Conservation (phyloP, 1,139 yeast species). For the Arxiozyma bovina region DNA sequence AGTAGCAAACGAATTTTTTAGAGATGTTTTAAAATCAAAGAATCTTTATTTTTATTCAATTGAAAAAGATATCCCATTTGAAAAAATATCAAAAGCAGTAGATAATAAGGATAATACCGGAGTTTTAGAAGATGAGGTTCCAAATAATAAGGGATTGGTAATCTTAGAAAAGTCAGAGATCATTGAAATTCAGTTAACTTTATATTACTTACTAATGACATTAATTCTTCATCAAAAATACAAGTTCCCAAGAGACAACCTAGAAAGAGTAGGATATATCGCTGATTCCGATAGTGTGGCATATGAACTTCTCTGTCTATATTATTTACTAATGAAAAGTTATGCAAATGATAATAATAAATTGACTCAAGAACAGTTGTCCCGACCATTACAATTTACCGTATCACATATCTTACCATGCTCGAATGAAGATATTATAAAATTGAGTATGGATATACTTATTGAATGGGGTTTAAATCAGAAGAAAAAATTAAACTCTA, state of each 20-base stretch:
- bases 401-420: constrained; percentile 3
- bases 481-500: neutral
- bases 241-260: constrained; percentile 9
- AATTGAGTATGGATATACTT: too few species aligned
- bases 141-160: neutral
- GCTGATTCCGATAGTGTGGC: constrained; percentile 16
- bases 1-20: constrained; percentile 19
- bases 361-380: constrained; percentile 4
- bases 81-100: constrained; percentile 2
- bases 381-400: constrained; percentile 22
- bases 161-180: constrained; percentile 18
- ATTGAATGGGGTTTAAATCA: constrained; percentile 10
- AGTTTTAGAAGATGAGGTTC: neutral
- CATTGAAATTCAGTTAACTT: constrained; percentile 11
- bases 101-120: neutral
- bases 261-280: constrained; percentile 10
- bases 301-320: constrained; percentile 25
- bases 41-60: constrained; percentile 20
- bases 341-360: constrained; percentile 6
- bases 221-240: neutral
- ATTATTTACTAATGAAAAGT: constrained; percentile 18
- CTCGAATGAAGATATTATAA: neutral
- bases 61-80: neutral
- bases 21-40: constrained; percentile 12
- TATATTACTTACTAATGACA: neutral